phyloP scores from a whole-genome alignment of 345 rosid species.

The Erodium maritimum region DNA sequence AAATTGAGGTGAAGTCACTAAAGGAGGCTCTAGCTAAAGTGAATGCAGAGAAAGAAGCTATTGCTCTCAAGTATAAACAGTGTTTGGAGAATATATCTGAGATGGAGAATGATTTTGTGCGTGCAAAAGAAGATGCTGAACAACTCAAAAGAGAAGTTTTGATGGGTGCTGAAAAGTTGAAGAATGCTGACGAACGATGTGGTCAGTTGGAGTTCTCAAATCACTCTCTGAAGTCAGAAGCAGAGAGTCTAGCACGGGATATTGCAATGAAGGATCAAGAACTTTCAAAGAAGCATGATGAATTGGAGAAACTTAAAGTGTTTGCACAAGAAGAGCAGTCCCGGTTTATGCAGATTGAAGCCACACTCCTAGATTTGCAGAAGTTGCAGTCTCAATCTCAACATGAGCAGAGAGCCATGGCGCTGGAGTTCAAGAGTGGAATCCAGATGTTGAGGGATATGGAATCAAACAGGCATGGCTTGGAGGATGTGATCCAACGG shows the following conservation, averaged over 20 bases:
- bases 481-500: slow-evolving; percentile 45
- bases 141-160: slow-evolving; percentile 48
- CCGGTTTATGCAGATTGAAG: slow-evolving; percentile 70
- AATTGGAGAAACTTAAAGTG: slow-evolving; percentile 72
- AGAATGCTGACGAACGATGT: slow-evolving; percentile 67
- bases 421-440: slow-evolving; percentile 46
- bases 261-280: slow-evolving; percentile 62
- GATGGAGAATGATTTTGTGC: slow-evolving; percentile 48
- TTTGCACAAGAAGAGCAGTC: slow-evolving; percentile 75
- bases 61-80: slow-evolving; percentile 37
- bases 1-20: slow-evolving; percentile 43
- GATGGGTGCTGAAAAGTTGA: slow-evolving; percentile 41
- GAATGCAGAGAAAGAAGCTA: slow-evolving; percentile 55
- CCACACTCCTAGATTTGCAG: slow-evolving; percentile 80
- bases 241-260: slow-evolving; percentile 50
- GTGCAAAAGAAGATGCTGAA: slow-evolving; percentile 39
- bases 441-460: slow-evolving; percentile 43
- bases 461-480: slow-evolving; percentile 41
- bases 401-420: slow-evolving; percentile 66
- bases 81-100: slow-evolving; percentile 52
- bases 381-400: slow-evolving; percentile 80
- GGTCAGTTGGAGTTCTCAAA: slow-evolving; percentile 55
- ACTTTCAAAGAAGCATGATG: slow-evolving; percentile 69
- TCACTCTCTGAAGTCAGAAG: slow-evolving; percentile 52
- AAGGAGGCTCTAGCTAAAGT: slow-evolving; percentile 41